Base-by-base conservation (phyloP, 1,284 basidiomycete genomes). In the Ceratobasidium sp. region DNA sequence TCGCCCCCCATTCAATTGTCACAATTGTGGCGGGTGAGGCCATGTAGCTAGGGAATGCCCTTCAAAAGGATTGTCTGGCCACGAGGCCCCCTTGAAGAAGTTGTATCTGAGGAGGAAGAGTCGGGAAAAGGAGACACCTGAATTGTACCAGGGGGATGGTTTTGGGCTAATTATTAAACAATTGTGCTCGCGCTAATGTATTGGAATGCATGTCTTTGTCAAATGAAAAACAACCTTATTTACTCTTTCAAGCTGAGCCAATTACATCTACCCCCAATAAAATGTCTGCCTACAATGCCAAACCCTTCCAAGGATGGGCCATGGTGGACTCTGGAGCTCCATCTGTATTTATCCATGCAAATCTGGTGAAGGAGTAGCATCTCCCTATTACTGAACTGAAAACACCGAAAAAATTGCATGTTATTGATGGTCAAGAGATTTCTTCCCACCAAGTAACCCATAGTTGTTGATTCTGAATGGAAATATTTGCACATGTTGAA, bases 321-420 rank as follows among this genome's bases (percentile, higher is more conserved):
- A 59, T 59, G 57, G 18, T 59, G 3, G 57, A 59, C 12, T 59
- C 57, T 5, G 57, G 57, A 6, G n/a, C 62, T 4, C 14, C 62
- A 23, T 64, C 41, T n/a, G 33, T n/a, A 38, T 64, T 64, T 64
- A 64, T 64, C 18, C 41, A 62, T 77, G 1, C 48, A 55, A 33
- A 41, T 55, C 38, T 64, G 20, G 62, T 46, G 3, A 14, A 38
- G 10, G 23, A 4, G 4, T n/a, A 41, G 3, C 7, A n/a, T 14
- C 3, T 64, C 7, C 38, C 10, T 4, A 64, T 10, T 3, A 64
- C 12, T 16, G 3, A 8, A 12, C n/a, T 12, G 7, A 41, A 41
- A 64, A 38, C 3, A 0, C 41, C 4, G 44, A 64, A 27, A 38
- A 64, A 20, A 44, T 16, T 64, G 2, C 10, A 64, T 0, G 38